Conservation (phyloP, 2,329 filamentous ascomycete species). For the Geosmithia flava region DNA sequence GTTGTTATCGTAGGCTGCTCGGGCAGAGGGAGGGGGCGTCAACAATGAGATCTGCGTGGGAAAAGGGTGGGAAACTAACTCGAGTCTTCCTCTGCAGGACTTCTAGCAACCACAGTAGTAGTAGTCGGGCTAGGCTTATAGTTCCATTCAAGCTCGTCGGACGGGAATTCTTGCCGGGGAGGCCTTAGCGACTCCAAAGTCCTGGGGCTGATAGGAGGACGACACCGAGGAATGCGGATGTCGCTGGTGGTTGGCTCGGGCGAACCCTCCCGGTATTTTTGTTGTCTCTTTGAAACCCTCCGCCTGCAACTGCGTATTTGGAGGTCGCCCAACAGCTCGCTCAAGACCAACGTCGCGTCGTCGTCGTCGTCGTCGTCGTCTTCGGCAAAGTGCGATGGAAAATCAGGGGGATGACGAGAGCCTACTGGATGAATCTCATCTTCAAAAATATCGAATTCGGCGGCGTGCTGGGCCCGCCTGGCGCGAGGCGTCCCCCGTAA, state of each 20-base stretch:
- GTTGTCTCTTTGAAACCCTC: not conserved
- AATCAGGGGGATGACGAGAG: not conserved
- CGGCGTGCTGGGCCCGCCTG: not conserved
- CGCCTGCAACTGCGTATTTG: not conserved
- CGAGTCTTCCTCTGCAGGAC: not conserved
- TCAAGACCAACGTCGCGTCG: not conserved
- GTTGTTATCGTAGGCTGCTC: not conserved
- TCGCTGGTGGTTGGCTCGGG: not conserved
- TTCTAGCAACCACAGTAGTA: not conserved
- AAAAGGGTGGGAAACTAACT: not conserved
- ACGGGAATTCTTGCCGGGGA: not conserved
- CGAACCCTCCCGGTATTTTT: not conserved
- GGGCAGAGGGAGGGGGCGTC: not conserved
- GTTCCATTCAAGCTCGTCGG: not conserved
- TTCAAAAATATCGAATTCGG: conserved; percentile 2
- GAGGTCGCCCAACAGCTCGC: conserved; percentile 1
- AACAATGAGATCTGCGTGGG: not conserved
- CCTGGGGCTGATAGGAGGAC: not conserved
- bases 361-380: not conserved
- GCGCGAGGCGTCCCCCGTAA: not conserved
- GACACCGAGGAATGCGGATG: not conserved
- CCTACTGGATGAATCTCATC: not conserved
- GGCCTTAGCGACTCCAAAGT: not conserved
- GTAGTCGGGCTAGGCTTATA: not conserved
- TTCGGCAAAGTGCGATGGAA: not conserved